A percentile compares a stretch with the other conserved stretches of the same genome.
phyloP scores from a whole-genome alignment of 768 basidiomycete genomes.

The Floccularia luteovirens region DNA sequence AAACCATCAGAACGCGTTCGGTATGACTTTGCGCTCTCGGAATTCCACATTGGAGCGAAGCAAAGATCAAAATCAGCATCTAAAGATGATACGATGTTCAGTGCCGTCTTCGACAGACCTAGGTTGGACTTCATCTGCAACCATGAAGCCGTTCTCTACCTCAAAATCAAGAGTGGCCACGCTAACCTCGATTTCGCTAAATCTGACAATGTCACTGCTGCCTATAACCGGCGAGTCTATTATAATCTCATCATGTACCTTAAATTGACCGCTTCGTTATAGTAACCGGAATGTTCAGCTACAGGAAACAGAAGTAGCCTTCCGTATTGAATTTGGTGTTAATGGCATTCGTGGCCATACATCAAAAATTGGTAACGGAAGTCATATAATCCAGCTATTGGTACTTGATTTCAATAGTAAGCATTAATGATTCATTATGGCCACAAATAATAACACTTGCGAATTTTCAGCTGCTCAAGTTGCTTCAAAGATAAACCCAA shows the following conservation, averaged over 20 bases:
- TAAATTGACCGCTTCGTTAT: background rate
- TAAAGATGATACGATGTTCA: slow-evolving; percentile 11
- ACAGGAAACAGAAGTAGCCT: slow-evolving; percentile 5
- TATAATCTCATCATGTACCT: background rate
- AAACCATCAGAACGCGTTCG: slow-evolving; percentile 6
- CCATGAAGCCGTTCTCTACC: slow-evolving; percentile 12
- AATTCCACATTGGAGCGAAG: slow-evolving; percentile 6
- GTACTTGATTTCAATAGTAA: slow-evolving; percentile 8
- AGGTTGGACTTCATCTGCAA: slow-evolving; percentile 15
- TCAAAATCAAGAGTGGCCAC: slow-evolving; percentile 11
- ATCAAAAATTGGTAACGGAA: slow-evolving; percentile 3
- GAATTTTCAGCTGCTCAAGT: slow-evolving; percentile 4
- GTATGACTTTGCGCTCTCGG: slow-evolving; percentile 8
- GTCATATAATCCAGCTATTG: slow-evolving; percentile 5
- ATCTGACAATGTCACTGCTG: slow-evolving; percentile 2
- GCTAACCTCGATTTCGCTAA: slow-evolving; percentile 9
- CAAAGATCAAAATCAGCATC: slow-evolving; percentile 5
- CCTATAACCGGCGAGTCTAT: slow-evolving; percentile 4
- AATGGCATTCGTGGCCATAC: slow-evolving; percentile 2
- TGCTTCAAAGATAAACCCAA: slow-evolving; percentile 3
- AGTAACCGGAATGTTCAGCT: slow-evolving; percentile 5
- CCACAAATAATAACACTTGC: background rate
- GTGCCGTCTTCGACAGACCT: slow-evolving; percentile 10
- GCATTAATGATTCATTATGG: background rate
- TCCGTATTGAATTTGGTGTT: slow-evolving; percentile 6